Evolutionary conservation across 2,329 filamentous ascomycete genomes (phyloP), one percentile per base, ranked within the genome.

Genomic region (Trichoderma citrinoviride): DNA sequence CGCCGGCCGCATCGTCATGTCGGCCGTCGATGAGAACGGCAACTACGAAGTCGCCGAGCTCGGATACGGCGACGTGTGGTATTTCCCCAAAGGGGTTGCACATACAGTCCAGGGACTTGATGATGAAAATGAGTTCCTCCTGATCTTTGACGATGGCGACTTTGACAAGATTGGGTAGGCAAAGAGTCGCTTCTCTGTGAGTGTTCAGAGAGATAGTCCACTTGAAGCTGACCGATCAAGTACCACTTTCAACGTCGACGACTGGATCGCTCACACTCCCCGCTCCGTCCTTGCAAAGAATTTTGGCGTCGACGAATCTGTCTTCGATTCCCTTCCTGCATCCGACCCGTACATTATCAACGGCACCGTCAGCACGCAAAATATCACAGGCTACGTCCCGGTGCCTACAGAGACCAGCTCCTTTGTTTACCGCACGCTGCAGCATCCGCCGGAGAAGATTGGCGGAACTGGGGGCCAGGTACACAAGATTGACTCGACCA

Each of bases 221-320:
- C n/a, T 17, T 2, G 21, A 12, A 3, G 1, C 49, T 41, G 41
- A 49, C 68, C 23, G 68, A 25, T 17, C 5, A 25, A 85, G 85
- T n/a, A 89, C 86, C 0, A 90, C 88, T 0, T 91, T 90, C 79
- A 89, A 87, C 77, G 80, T 90, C 25, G 87, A 88, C 67, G 88
- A 91, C 76, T 90, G 88, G 88, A 80, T 91, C 41, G 77, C 83
- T 0, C 87, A 90, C 71, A 90, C 87, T 0, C 88, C 88, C 0
- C 84, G 83, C 57, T 68, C 73, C 10, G 80, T 91, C 50, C 78
- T 90, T 0, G 87, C 87, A 41, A 90, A 89, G 77, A 90, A 90
- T 77, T 90, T 90, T 68, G 86, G 86, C 23, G 81, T 90, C 21
- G 79, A 85, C 55, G 79, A 81, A 23, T 82, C 82, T 0, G 81